phyloP scores from a whole-genome alignment of 139 green algal species.

The Asterochloris sp. region DNA sequence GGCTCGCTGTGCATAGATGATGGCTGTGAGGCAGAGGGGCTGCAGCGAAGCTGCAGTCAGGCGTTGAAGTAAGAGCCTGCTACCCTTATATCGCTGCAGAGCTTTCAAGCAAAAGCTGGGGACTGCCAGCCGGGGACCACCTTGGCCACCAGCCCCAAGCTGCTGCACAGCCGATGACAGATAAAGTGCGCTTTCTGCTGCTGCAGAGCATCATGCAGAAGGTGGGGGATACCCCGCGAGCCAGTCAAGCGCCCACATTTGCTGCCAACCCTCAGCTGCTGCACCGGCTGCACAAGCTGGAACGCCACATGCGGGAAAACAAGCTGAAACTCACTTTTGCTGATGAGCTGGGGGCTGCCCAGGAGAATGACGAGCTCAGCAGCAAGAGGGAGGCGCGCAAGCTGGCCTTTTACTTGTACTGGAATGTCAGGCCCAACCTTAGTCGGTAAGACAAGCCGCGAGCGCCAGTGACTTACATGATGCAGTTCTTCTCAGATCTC shows the following conservation, averaged over 20 bases:
- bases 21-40: no score
- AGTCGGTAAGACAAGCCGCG: background rate
- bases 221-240: no score
- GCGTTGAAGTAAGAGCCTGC: no score
- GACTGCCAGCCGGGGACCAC: no score
- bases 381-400: constrained; percentile 53
- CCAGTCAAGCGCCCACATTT: background rate
- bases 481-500: no score
- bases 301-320: constrained; percentile 59
- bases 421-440: constrained; percentile 24
- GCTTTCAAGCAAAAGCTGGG: no score
- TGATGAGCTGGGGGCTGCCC: constrained; percentile 38
- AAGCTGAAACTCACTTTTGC: constrained; percentile 46
- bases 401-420: constrained; percentile 43
- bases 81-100: no score
- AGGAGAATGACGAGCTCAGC: constrained; percentile 12
- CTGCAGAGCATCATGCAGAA: no score
- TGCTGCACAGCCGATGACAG: background rate
- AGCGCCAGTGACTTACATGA: no score
- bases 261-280: constrained; percentile 5
- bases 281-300: constrained; percentile 23
- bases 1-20: no score
- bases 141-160: background rate
- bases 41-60: no score
- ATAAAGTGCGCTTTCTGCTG: background rate